Evolutionary conservation across 768 basidiomycete species (phyloP).

Genomic region (Mycena crocata): DNA sequence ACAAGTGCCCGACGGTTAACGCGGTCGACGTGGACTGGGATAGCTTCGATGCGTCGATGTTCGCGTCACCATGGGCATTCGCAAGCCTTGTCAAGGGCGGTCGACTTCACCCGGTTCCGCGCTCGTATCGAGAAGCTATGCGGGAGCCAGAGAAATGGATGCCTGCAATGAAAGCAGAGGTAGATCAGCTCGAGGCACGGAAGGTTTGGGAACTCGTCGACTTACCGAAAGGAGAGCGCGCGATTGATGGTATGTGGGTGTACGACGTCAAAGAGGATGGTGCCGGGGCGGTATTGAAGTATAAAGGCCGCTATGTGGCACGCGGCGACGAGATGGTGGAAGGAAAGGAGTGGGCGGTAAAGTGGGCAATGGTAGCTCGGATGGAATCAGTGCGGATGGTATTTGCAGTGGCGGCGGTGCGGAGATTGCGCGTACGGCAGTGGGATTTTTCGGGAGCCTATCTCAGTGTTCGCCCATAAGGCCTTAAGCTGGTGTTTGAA

Average conservation of each 20-base stretch:
- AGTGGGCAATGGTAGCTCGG: conserved; percentile 23
- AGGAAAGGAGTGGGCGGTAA: conserved; percentile 7
- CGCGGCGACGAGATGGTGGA: conserved; percentile 38
- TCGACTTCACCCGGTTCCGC: background rate
- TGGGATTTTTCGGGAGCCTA: conserved; percentile 23
- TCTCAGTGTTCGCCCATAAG: too few species aligned
- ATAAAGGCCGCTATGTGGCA: conserved; percentile 56
- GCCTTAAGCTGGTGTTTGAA: too few species aligned
- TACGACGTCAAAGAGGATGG: conserved; percentile 50
- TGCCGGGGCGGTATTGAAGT: conserved; percentile 42
- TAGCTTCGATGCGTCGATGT: background rate
- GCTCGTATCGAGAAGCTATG: conserved; percentile 25
- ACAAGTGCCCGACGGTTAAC: background rate
- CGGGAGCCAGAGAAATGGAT: conserved; percentile 12
- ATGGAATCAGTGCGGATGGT: conserved; percentile 22
- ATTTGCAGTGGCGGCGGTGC: conserved; percentile 19
- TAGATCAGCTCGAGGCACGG: conserved; percentile 6
- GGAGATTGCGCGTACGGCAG: background rate
- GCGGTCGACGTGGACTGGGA: conserved; percentile 15
- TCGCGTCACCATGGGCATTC: conserved; percentile 16
- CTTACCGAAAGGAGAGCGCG: conserved; percentile 32
- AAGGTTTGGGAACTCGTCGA: conserved; percentile 18
- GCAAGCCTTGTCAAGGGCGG: background rate
- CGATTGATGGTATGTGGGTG: conserved; percentile 46
- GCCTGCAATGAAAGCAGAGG: conserved; percentile 22